A percentile compares a stretch with the other conserved stretches of the same genome.
Conservation (phyloP, 495 filamentous ascomycete genomes). For the Xylaria palmicola region DNA sequence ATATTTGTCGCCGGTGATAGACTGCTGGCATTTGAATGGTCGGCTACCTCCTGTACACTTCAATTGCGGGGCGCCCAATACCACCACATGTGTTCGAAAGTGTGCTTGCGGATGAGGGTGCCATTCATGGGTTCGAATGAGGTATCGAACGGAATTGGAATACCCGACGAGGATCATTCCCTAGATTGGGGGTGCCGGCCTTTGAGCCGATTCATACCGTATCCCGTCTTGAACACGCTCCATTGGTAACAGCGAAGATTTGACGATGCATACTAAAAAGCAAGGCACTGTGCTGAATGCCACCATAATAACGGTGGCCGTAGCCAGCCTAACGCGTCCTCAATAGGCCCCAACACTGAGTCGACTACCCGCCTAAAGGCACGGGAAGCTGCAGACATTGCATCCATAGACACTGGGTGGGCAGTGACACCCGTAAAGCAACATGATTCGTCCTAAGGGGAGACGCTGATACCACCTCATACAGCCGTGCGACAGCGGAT, state of each 20-base stretch:
- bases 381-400: background rate
- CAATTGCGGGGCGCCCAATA: background rate
- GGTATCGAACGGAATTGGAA: background rate
- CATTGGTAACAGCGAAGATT: background rate
- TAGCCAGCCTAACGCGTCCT: background rate
- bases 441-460: conserved; percentile 9
- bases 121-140: background rate
- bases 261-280: conserved; percentile 1
- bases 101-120: background rate
- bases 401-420: conserved; percentile 3
- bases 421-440: conserved; percentile 3
- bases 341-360: background rate
- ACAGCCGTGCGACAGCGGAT: conserved; percentile 15
- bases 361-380: background rate
- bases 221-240: background rate
- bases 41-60: background rate
- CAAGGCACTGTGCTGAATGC: background rate
- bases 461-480: conserved; percentile 10
- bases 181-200: background rate
- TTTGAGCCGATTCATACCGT: background rate
- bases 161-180: conserved; percentile 1
- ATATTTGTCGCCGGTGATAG: background rate
- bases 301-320: conserved; percentile 6
- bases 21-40: background rate
- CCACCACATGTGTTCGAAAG: background rate